Evolutionary conservation across 345 rosid genomes (phyloP), one percentile per base, ranked within the genome.

Genomic region (Citrus trifoliata): DNA sequence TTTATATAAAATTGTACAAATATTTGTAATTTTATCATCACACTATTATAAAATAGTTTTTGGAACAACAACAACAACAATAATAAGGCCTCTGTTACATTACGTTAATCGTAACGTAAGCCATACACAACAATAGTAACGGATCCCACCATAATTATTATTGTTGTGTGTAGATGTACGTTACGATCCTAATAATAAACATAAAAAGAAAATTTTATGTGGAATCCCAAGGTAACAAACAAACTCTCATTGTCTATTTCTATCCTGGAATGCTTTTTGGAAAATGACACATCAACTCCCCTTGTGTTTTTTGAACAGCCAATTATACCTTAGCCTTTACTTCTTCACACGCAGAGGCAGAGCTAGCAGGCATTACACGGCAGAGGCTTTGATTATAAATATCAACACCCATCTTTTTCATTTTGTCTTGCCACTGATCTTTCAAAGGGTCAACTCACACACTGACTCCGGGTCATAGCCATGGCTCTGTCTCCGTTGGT

Each of bases 241-340:
- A 70, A 64, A 69, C 71, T 68, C 73, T 68, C 37, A 67, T 67
- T 58, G 37, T 80, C 51, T 73, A 35, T 58, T 37, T 46, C 51
- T 3, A 46, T 12, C 48, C 67, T 76, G 76, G 78, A 32, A 33
- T 67, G 38, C 62, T 30, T 42, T 25, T 33, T 24, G 19, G 83
- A 80, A 85, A 85, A 83, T 71, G 85, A 85, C 81, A 69, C 46
- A 74, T 77, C 80, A 77, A 74, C 48, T 3, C 80, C 79, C 30
- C 58, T 22, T 55, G 56, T 62, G 1, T 40, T 28, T 33, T 59
- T 48, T 5, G 62, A 76, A 79, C 65, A 66, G 56, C 67, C 78
- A 79, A 73, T 71, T 76, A 73, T 67, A 74, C 82, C 83, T 65
- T 30, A 38, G n/a, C 65, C 65, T 70, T 76, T 68, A 64, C 56